Evolutionary conservation across 1,284 basidiomycete species (phyloP).

Genomic region (Leucoagaricus sp.): DNA sequence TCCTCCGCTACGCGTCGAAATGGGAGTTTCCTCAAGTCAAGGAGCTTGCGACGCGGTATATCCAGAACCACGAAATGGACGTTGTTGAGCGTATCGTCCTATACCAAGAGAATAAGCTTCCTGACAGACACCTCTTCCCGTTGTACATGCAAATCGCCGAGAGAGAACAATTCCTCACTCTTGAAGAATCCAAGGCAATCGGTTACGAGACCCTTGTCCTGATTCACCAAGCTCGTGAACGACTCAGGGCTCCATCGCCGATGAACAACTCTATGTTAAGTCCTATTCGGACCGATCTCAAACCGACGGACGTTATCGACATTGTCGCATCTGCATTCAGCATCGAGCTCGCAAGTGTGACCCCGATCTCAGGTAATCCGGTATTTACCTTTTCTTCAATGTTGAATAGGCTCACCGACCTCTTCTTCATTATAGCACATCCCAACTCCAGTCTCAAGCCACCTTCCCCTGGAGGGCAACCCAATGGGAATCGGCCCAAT

Average conservation of each 20-base stretch:
- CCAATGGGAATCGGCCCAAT: neutral
- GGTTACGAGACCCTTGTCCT: constrained; percentile 59
- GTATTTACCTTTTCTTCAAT: neutral
- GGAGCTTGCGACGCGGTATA: constrained; percentile 56
- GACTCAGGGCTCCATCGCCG: constrained; percentile 36
- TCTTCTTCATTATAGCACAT: neutral
- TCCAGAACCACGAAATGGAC: constrained; percentile 48
- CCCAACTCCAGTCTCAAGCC: neutral
- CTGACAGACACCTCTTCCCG: constrained; percentile 52
- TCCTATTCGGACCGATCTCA: constrained; percentile 8
- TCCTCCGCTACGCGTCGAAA: constrained; percentile 55
- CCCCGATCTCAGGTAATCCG: neutral
- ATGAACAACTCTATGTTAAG: neutral
- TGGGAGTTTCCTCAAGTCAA: constrained; percentile 66
- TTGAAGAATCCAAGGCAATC: constrained; percentile 57
- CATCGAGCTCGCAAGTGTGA: neutral
- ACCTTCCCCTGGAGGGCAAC: neutral
- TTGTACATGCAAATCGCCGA: constrained; percentile 56
- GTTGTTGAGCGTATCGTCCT: constrained; percentile 60
- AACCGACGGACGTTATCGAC: neutral
- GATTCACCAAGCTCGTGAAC: constrained; percentile 59
- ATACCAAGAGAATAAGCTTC: constrained; percentile 55
- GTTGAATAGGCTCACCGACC: neutral
- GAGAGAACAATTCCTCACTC: constrained; percentile 53
- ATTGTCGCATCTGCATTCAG: constrained; percentile 2